These are phyloP conservation scores for Crassisporium funariophilum DNA, from an alignment of 768 basidiomycete genomes.

Conservation along the genomic window DNA sequence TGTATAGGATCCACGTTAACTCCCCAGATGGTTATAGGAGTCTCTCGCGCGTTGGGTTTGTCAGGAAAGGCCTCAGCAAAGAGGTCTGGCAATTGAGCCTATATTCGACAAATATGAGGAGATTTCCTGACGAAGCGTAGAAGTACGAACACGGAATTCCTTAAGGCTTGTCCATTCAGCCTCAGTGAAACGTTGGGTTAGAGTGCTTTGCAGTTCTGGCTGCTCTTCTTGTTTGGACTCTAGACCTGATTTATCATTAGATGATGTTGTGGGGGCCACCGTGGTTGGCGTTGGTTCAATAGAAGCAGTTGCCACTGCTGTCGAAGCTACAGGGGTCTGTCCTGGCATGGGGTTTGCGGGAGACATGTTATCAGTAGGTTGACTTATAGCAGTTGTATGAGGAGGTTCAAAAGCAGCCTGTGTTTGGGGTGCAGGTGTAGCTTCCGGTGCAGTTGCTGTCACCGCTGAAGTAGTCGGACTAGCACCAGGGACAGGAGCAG, in stretches of 20 bases:
- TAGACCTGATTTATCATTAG: no score
- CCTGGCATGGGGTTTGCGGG: no score
- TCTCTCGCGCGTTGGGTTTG: slow-evolving; percentile 49
- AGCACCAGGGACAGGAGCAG: slow-evolving; percentile 7
- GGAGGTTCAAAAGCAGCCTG: slow-evolving; percentile 22
- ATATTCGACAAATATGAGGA: slow-evolving; percentile 4
- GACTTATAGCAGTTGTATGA: no score
- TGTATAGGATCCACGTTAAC: slow-evolving; percentile 62
- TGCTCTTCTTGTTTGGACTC: no score
- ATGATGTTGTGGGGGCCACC: no score
- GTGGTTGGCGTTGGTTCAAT: no score
- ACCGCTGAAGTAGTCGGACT: slow-evolving; percentile 14
- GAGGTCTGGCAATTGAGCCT: slow-evolving; percentile 51
- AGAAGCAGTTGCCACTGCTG: no score
- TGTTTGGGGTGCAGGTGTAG: slow-evolving; percentile 16
- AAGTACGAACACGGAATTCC: slow-evolving; percentile 59
- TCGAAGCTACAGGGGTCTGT: no score
- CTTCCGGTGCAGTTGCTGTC: slow-evolving; percentile 10
- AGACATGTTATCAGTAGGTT: no score
- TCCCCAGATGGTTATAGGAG: slow-evolving; percentile 69
- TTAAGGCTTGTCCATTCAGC: slow-evolving; percentile 74
- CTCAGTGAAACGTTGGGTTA: slow-evolving; percentile 70
- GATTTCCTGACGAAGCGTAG: background rate
- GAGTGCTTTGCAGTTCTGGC: slow-evolving; percentile 72
- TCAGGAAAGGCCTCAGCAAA: slow-evolving; percentile 65